Base-by-base conservation (phyloP, 2,329 filamentous ascomycete species). In the Cladophialophora immunda region DNA sequence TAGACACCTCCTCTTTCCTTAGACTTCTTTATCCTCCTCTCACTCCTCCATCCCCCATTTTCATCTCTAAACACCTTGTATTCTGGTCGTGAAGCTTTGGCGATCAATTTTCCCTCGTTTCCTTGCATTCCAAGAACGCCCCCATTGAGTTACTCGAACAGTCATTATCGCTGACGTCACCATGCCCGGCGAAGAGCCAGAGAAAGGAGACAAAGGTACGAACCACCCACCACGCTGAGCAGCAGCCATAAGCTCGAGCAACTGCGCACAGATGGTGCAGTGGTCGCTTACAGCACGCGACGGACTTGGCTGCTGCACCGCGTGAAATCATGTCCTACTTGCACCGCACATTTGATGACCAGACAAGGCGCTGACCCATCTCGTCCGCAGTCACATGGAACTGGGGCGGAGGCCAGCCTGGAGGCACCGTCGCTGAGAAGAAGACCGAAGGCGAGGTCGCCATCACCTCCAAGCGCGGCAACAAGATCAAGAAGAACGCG, bases 401-500 rank as follows among this genome's bases (percentile, higher is more conserved):
- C 75, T 89, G 86, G 86, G 81, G 82, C 65, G 81, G 82, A 65
- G 82, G 83, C 64, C 78, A 83, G 25, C 87, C 88, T 1, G 80
- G 81, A 59, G 89, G 88, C 66, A 85, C 82, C 53, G 87, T 87
- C 63, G 82, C 82, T 69, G 85, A 86, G 78, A 82, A 80, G 68
- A 84, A 87, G 76, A 81, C 83, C 32, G 78, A 87, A 41, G 88
- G 87, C 76, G 83, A 88, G 73, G 78, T 89, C 59, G 81, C 85
- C 58, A 87, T 90, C 73, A 82, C 85, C 73, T 86, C 87, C 52
- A 84, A 89, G 74, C 81, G 80, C 58, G 87, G 88, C 72, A 90
- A 90, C 76, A 87, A 84, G 30, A 85, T 90, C 76, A 87, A 85
- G 78, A 89, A 87, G 79, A 87, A 86, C 45, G 88, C 86, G 58